Conservation (phyloP, 345 rosid species). For the Lenwebbia sp. region DNA sequence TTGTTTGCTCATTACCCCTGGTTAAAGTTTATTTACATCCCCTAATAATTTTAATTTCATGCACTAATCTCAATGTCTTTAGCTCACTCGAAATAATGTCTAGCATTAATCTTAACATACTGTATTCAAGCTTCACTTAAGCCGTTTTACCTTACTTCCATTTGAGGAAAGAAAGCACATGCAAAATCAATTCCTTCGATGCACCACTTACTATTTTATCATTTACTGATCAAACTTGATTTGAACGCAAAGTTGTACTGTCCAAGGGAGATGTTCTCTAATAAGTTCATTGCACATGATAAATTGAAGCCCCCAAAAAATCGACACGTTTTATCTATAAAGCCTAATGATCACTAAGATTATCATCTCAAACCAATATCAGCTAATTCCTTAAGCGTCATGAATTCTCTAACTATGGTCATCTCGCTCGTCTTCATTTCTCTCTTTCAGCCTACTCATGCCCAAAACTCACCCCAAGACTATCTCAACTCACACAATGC, state of each 20-base stretch:
- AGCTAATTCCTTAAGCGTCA: not conserved
- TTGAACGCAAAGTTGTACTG: not conserved
- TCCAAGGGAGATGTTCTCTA: not conserved
- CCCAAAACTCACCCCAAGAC: constrained; percentile 1
- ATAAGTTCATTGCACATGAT: not conserved
- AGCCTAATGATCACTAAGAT: not conserved
- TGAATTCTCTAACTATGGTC: not conserved
- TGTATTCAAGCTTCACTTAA: not conserved
- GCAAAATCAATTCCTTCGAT: not conserved
- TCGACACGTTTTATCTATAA: not conserved
- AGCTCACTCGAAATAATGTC: not conserved
- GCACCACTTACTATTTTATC: not conserved
- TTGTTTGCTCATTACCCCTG: accelerated
- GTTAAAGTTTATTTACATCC: not conserved
- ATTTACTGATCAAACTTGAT: not conserved
- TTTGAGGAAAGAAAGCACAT: not conserved
- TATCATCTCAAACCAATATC: not conserved
- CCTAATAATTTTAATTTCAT: not conserved
- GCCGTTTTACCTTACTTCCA: not conserved
- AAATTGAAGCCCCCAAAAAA: not conserved
- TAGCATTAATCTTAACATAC: accelerated
- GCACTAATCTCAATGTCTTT: not conserved
- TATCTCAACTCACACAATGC: constrained; percentile 10
- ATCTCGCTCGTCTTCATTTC: not conserved
- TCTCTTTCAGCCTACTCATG: not conserved